Evolutionary conservation across 2,329 filamentous ascomycete genomes (phyloP), one percentile per base, ranked within the genome.

Genomic region (Rhinocladiella mackenziei): DNA sequence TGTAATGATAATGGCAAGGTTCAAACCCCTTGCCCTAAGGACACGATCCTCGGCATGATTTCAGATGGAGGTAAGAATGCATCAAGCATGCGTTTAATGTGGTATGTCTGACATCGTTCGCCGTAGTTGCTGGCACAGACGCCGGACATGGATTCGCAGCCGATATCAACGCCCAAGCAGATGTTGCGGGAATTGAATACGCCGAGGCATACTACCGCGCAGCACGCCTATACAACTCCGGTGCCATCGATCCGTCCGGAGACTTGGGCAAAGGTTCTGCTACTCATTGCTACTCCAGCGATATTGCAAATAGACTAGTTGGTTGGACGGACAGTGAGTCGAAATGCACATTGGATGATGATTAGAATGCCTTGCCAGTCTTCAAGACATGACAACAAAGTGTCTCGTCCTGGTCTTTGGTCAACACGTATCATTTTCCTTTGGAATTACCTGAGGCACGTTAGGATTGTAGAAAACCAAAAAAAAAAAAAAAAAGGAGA

Each of bases 271-370:
- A 64, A 41, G 68, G 68, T 32, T 62, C 71, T 56, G 54, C 57
- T 3, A 74, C 72, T 13, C 65, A 67, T 49, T 76, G 72, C 62
- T 78, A 78, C 56, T 63, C 67, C 6, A 66, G 62, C 13, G 74
- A 77, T 50, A 62, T 77, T 50, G 74, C 75, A 35, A 75, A 74
- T 55, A 62, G 71, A 32, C 59, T 74, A 30, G 58, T 60, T 11
- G 66, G 69, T 9, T 72, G 68, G 69, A 60, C 50, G 22, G 46
- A 54, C 20, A 55, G 54, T 20, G 8, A 45, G 15, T 43, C 39
- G 13, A 37, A 37, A 2, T 56, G 54, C 39, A 49, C 40, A 7
- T 30, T 54, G 29, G 53, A 56, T 30, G 25, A 45, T 23, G 31
- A 22, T n/a, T 35, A 35, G 32, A 11, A 3, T 26, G 8, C 23